Conservation (phyloP, 495 filamentous ascomycete species). For the Stereocaulon alpinum region DNA sequence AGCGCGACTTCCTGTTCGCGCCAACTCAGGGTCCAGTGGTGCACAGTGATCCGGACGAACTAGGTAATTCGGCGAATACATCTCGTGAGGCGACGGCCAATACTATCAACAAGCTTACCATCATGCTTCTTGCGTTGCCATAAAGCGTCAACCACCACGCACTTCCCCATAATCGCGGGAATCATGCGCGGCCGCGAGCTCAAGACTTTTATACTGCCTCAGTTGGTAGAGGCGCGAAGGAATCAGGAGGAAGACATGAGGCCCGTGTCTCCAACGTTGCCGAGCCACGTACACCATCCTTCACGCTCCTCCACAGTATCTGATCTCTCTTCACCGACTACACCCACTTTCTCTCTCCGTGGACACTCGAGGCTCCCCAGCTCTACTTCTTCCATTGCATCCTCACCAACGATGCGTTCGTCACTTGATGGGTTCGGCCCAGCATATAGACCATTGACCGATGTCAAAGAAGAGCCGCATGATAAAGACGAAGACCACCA, state of each 20-base stretch:
- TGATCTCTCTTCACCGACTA: constrained; percentile 19
- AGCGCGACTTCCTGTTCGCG: neutral
- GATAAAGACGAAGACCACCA: constrained; percentile 32
- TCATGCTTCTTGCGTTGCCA: constrained; percentile 8
- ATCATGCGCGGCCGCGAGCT: constrained; percentile 19
- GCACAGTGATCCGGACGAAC: neutral
- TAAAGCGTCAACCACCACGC: constrained; percentile 4
- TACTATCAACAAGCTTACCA: constrained; percentile 1
- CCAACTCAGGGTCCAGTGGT: neutral
- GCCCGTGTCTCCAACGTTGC: constrained; percentile 15
- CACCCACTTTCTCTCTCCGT: constrained; percentile 21
- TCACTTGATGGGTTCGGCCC: constrained; percentile 38
- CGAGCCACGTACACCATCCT: constrained; percentile 9
- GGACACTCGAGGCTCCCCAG: constrained; percentile 31
- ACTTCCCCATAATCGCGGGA: neutral
- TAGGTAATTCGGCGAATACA: neutral
- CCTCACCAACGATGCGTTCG: constrained; percentile 40
- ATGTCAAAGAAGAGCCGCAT: constrained; percentile 43
- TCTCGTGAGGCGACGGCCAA: constrained; percentile 5
- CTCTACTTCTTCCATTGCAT: constrained; percentile 51
- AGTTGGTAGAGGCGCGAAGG: constrained; percentile 21
- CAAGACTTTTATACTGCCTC: constrained; percentile 19
- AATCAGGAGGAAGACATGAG: constrained; percentile 8
- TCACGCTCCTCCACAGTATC: constrained; percentile 21
- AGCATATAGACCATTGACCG: constrained; percentile 36